Conservation (phyloP, 768 basidiomycete genomes). For the Trametes villosa region DNA sequence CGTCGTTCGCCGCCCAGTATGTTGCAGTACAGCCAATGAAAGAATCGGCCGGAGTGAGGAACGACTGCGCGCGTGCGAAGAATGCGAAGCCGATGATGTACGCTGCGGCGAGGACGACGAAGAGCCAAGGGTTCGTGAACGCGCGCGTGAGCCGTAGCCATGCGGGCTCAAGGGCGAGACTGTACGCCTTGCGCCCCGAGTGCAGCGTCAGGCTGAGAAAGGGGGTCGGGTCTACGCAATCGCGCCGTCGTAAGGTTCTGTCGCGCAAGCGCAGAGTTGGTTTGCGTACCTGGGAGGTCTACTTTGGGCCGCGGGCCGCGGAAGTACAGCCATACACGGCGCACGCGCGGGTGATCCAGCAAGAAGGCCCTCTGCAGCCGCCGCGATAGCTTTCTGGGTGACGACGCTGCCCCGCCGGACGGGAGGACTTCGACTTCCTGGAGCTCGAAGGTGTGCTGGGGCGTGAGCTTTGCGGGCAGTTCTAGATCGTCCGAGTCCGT, state of each 20-base stretch:
- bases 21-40: constrained; percentile 71
- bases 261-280: not conserved
- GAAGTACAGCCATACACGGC: constrained; percentile 42
- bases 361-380: constrained; percentile 14
- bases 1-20: constrained; percentile 70
- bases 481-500: constrained; percentile 3
- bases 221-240: constrained; percentile 52
- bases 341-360: constrained; percentile 24
- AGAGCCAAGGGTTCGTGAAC: constrained; percentile 56
- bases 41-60: constrained; percentile 63
- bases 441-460: constrained; percentile 19
- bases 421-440: constrained; percentile 9
- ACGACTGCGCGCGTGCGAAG: constrained; percentile 73
- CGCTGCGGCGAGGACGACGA: constrained; percentile 55
- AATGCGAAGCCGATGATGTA: constrained; percentile 79
- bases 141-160: constrained; percentile 55
- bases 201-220: constrained; percentile 55
- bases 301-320: constrained; percentile 65
- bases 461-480: constrained; percentile 8
- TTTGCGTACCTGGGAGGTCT: constrained; percentile 50
- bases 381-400: not conserved
- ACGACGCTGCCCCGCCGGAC: not conserved
- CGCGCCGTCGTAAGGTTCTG: constrained; percentile 11
- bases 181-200: constrained; percentile 28
- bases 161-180: constrained; percentile 52